Evolutionary conservation across 2,329 filamentous ascomycete species (phyloP), one percentile per base, ranked within the genome.

Genomic region (Monosporascus sp.): DNA sequence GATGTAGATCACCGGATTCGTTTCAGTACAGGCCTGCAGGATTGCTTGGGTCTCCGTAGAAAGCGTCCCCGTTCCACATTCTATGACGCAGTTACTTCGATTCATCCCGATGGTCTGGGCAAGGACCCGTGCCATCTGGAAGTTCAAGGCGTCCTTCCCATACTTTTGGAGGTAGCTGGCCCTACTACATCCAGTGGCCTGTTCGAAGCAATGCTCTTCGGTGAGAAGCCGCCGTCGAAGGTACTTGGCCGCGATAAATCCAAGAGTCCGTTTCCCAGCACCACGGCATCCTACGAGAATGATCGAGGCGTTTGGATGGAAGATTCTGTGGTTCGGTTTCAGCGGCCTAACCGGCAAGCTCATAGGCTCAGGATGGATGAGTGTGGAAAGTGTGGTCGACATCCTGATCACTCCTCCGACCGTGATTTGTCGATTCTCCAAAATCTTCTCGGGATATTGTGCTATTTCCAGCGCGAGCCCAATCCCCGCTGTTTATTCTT

Each of bases 211-310:
- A 55, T 80, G 77, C 62, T 89, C 86, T 54, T 85, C 81, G 45
- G 87, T 88, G 48, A 90, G 77, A 5, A 90, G 75, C 45, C 85
- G 81, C 49, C 85, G 78, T 31, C 82, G 80, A 51, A 87, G 80
- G 57, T 86, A 81, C 48, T 84, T 84, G 1, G 87, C 86, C 15
- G 86, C 84, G 56, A 91, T 87, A 56, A 91, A 84, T 8, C 85
- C 87, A 26, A 91, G 73, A 18, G 85, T 88, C 40, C 85, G 83
- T 67, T 90, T 90, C 8, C 87, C 87, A 7, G 85, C 84, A 18
- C 87, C 87, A 37, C 84, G 81, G 55, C 87, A 84, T 24, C 87
- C 87, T 26, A 90, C 79, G 44, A 91, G 74, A 22, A 90, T 82
- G 51, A 91, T 82, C 1, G 87, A 88, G 9, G 85, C 82, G 68